phyloP scores from a whole-genome alignment of 192 early-diverging fungal species.

The Podila epicladia region DNA sequence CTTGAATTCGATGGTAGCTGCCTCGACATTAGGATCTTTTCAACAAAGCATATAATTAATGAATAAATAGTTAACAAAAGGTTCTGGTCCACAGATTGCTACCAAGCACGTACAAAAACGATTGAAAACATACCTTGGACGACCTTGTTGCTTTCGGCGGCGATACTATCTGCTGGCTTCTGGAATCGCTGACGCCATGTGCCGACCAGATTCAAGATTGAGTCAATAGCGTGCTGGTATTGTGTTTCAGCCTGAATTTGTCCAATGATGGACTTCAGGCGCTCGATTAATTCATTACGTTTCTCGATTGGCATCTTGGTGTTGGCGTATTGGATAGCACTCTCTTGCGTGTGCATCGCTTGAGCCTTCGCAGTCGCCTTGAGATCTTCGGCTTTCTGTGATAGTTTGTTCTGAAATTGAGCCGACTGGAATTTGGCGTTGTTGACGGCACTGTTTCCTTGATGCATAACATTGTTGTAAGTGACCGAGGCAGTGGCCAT shows the following conservation, averaged over 20 bases:
- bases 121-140: conserved; percentile 6
- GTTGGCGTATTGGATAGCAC: conserved; percentile 24
- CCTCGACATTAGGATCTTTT: conserved; percentile 31
- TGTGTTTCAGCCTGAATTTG: conserved; percentile 54
- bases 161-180: conserved; percentile 2
- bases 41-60: background rate
- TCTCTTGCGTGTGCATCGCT: conserved; percentile 6
- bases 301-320: conserved; percentile 40
- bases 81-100: background rate
- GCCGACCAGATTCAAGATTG: conserved; percentile 32
- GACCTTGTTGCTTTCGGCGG: conserved; percentile 16
- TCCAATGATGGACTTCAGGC: conserved; percentile 34
- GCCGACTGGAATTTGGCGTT: conserved; percentile 1
- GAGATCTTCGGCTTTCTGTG: conserved; percentile 6
- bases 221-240: conserved; percentile 52
- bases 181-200: conserved; percentile 40
- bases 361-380: conserved; percentile 9
- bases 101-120: no score
- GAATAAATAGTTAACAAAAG: background rate
- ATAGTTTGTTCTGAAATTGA: conserved; percentile 6
- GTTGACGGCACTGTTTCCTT: background rate
- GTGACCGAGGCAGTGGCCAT: conserved; percentile 5
- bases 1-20: conserved; percentile 45
- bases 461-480: background rate
- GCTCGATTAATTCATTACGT: conserved; percentile 32